Evolutionary conservation across 768 basidiomycete species (phyloP).

Genomic region (Suillus placidus): DNA sequence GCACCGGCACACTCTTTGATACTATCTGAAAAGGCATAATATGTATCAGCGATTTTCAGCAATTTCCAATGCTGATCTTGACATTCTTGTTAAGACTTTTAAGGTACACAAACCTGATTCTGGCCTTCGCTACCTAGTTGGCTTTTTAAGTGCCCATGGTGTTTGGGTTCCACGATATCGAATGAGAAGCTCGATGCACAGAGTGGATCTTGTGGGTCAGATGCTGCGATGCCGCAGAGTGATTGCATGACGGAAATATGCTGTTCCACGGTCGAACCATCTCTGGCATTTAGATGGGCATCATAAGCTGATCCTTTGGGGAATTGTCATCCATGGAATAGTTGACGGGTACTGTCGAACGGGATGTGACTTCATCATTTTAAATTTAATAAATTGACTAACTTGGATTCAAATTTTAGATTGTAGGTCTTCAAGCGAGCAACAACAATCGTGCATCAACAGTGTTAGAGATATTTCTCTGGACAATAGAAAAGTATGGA

Average conservation of each 20-base stretch:
- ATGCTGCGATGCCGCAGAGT: slow-evolving; percentile 3
- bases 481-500: slow-evolving; percentile 26
- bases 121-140: slow-evolving; percentile 17
- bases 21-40: slow-evolving; percentile 16
- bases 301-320: slow-evolving; percentile 33
- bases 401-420: slow-evolving; percentile 13
- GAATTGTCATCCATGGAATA: slow-evolving; percentile 30
- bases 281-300: slow-evolving; percentile 33
- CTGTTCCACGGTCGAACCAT: slow-evolving; percentile 17
- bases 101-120: slow-evolving; percentile 13
- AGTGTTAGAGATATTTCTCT: slow-evolving; percentile 18
- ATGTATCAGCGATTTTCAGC: slow-evolving; percentile 18
- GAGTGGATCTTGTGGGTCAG: slow-evolving; percentile 15
- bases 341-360: slow-evolving; percentile 32
- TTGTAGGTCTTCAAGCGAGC: slow-evolving; percentile 37
- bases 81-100: slow-evolving; percentile 18
- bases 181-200: background rate
- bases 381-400: background rate
- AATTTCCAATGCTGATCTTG: slow-evolving; percentile 23
- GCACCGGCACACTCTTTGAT: slow-evolving; percentile 22
- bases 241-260: slow-evolving; percentile 15
- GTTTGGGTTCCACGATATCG: slow-evolving; percentile 4
- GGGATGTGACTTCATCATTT: slow-evolving; percentile 8
- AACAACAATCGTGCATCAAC: slow-evolving; percentile 36
- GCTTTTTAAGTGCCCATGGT: slow-evolving; percentile 7